Evolutionary conservation across 495 filamentous ascomycete genomes (phyloP).

Genomic region (Pyrenula massariospora): DNA sequence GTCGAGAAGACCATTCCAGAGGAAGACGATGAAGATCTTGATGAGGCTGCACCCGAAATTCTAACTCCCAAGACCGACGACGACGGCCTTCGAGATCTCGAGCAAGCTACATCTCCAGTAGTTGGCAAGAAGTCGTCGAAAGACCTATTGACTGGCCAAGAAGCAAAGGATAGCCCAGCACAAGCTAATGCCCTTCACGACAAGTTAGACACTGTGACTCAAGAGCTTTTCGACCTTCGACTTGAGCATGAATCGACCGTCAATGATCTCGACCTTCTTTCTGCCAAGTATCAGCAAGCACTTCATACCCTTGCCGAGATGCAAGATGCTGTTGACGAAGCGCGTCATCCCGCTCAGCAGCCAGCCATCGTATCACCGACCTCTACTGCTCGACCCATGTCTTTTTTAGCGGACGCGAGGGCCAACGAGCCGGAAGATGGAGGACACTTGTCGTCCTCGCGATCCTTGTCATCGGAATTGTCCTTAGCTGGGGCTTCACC

Average conservation of each 20-base stretch:
- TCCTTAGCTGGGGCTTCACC: slow-evolving; percentile 84
- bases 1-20: slow-evolving; percentile 41
- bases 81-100: slow-evolving; percentile 20
- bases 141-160: slow-evolving; percentile 8
- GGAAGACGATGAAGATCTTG: slow-evolving; percentile 34
- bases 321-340: slow-evolving; percentile 78
- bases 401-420: slow-evolving; percentile 86
- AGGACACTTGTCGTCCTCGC: slow-evolving; percentile 76
- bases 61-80: slow-evolving; percentile 17
- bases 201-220: slow-evolving; percentile 83
- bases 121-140: slow-evolving; percentile 15
- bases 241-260: slow-evolving; percentile 81
- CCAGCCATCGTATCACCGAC: slow-evolving; percentile 46
- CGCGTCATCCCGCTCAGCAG: slow-evolving; percentile 45
- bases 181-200: slow-evolving; percentile 81
- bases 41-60: slow-evolving; percentile 38
- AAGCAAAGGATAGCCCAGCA: slow-evolving; percentile 51
- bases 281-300: slow-evolving; percentile 84
- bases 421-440: slow-evolving; percentile 64
- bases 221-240: slow-evolving; percentile 83
- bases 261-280: slow-evolving; percentile 69
- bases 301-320: slow-evolving; percentile 68
- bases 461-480: slow-evolving; percentile 91
- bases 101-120: slow-evolving; percentile 13
- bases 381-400: slow-evolving; percentile 56